Evolutionary conservation across 345 rosid genomes (phyloP).

Genomic region (Sapria himalayana): DNA sequence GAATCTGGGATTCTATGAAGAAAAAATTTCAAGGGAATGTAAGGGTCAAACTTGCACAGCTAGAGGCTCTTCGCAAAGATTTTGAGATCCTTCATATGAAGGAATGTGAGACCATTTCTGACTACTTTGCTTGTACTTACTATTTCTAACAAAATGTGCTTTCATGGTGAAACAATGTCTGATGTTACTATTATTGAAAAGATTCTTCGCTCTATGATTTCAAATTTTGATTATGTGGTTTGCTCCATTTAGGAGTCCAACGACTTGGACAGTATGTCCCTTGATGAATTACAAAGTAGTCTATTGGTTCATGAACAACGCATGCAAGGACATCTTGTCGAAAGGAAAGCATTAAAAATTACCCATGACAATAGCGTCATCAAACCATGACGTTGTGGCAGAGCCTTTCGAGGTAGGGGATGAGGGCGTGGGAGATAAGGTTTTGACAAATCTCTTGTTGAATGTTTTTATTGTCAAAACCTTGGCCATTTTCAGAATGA

Average conservation of each 20-base stretch:
- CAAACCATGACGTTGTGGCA: background rate
- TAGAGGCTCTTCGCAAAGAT: background rate
- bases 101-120: background rate
- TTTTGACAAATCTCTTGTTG: background rate
- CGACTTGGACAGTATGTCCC: background rate
- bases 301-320: background rate
- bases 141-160: background rate
- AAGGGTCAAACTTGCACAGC: background rate
- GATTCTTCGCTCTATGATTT: background rate
- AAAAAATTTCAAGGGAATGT: background rate
- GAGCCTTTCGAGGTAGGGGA: background rate
- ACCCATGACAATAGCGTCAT: background rate
- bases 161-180: background rate
- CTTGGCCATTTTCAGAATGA: background rate
- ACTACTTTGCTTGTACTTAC: background rate
- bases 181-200: background rate
- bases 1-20: conserved; percentile 3
- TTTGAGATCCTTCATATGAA: conserved; percentile 1
- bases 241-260: background rate
- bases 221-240: background rate
- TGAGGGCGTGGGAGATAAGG: background rate
- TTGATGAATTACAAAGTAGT: background rate
- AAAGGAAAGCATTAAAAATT: background rate
- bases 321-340: background rate
- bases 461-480: background rate